Evolutionary conservation across 441 rosid species (phyloP).

Genomic region (Erodium moschatum): DNA sequence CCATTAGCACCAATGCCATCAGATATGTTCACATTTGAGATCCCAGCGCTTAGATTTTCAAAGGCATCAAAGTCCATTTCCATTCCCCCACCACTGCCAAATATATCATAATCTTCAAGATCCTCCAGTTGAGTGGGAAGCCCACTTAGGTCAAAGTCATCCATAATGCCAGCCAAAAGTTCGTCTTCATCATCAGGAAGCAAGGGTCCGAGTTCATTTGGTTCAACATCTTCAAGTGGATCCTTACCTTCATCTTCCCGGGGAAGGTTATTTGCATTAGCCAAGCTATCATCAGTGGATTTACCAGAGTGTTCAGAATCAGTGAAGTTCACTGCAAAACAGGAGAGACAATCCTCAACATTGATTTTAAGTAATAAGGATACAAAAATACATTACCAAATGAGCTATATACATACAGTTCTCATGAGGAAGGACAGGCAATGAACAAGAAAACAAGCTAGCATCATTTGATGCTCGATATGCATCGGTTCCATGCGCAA

Average conservation of each 20-base stretch:
- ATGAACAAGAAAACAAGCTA: constrained; percentile 70
- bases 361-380: neutral
- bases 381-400: constrained; percentile 7
- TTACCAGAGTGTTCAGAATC: constrained; percentile 36
- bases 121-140: constrained; percentile 61
- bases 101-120: constrained; percentile 67
- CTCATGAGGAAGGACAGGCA: constrained; percentile 65
- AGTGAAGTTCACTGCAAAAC: constrained; percentile 52
- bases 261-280: constrained; percentile 30
- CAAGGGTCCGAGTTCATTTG: constrained; percentile 40
- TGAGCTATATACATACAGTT: constrained; percentile 35
- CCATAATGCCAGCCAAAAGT: constrained; percentile 68
- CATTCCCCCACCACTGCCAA: constrained; percentile 79
- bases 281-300: constrained; percentile 45
- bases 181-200: constrained; percentile 74
- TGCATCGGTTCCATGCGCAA: constrained; percentile 29
- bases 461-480: constrained; percentile 47
- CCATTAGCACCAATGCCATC: constrained; percentile 47
- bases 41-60: constrained; percentile 39
- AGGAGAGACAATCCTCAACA: constrained; percentile 20
- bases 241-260: constrained; percentile 40
- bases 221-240: constrained; percentile 43
- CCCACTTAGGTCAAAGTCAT: constrained; percentile 59
- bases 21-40: constrained; percentile 56
- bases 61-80: constrained; percentile 59